A percentile compares a stretch with the other conserved stretches of the same genome.
phyloP scores from a whole-genome alignment of 1,284 basidiomycete species.

The Sanghuangporus sanghuang region DNA sequence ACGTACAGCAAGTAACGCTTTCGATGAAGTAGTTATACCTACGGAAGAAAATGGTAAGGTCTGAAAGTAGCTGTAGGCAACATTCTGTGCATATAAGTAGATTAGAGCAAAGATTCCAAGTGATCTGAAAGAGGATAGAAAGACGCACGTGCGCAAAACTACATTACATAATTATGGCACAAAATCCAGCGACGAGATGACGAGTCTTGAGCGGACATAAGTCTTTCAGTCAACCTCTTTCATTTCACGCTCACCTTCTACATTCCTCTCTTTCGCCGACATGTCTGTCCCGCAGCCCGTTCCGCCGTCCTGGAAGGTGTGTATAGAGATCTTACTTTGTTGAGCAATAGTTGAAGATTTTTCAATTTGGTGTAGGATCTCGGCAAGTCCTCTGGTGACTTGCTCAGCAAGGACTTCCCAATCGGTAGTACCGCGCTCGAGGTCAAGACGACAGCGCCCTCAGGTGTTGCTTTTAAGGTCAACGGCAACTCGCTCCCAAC shows the following conservation, averaged over 20 bases:
- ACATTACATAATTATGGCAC: slow-evolving; percentile 1
- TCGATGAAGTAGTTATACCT: slow-evolving; percentile 9
- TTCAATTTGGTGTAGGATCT: slow-evolving; percentile 58
- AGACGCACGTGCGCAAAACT: not conserved
- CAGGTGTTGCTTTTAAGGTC: slow-evolving; percentile 86
- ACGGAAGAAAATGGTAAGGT: not conserved
- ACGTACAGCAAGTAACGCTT: slow-evolving; percentile 13
- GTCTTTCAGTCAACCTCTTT: not conserved
- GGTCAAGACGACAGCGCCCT: slow-evolving; percentile 94
- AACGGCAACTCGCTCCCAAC: slow-evolving; percentile 72
- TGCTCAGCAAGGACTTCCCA: slow-evolving; percentile 91
- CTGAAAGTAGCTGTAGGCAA: slow-evolving; percentile 19
- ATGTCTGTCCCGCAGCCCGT: slow-evolving; percentile 88
- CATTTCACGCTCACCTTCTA: not conserved
- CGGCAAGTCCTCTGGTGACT: slow-evolving; percentile 96
- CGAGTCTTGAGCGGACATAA: not conserved
- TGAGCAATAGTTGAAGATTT: not conserved
- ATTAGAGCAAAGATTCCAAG: not conserved
- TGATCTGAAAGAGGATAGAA: not conserved
- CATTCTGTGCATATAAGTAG: not conserved
- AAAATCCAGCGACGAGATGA: slow-evolving; percentile 10
- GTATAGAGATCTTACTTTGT: slow-evolving; percentile 15
- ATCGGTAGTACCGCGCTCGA: slow-evolving; percentile 78
- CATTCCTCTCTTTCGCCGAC: slow-evolving; percentile 19
- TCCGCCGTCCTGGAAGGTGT: slow-evolving; percentile 89